These are phyloP conservation scores for Gossypium stocksii DNA, from an alignment of 345 rosid genomes.

Conservation along the genomic window DNA sequence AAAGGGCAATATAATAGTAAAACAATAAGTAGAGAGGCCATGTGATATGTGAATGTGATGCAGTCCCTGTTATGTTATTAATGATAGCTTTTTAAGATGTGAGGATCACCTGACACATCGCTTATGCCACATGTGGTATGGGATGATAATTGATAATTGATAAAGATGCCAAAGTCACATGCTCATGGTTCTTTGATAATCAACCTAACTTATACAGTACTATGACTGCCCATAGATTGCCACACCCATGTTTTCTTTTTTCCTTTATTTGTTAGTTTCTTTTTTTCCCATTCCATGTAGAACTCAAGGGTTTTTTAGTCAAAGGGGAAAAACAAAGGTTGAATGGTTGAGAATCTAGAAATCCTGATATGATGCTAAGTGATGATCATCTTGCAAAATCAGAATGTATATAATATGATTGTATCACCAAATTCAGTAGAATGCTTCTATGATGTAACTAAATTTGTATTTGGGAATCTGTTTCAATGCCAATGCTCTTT, in stretches of 20 bases:
- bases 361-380: background rate
- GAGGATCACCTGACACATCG: background rate
- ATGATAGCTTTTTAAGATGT: background rate
- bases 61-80: background rate
- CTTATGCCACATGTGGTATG: background rate
- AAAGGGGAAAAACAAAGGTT: no score
- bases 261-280: no score
- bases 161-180: background rate
- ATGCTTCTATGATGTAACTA: background rate
- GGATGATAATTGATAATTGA: background rate
- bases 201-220: constrained; percentile 2
- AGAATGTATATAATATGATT: background rate
- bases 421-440: background rate
- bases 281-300: no score
- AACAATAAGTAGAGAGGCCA: background rate
- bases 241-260: no score
- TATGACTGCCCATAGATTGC: background rate
- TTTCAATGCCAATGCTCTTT: background rate
- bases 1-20: background rate
- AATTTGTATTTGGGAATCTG: background rate
- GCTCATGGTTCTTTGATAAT: background rate
- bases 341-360: background rate
- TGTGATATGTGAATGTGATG: background rate
- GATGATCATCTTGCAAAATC: background rate
- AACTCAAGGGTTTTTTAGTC: no score